A percentile compares a stretch with the other conserved stretches of the same genome.
phyloP scores from a whole-genome alignment of 108 stramenopile genomes.

The Nitzschia palea region DNA sequence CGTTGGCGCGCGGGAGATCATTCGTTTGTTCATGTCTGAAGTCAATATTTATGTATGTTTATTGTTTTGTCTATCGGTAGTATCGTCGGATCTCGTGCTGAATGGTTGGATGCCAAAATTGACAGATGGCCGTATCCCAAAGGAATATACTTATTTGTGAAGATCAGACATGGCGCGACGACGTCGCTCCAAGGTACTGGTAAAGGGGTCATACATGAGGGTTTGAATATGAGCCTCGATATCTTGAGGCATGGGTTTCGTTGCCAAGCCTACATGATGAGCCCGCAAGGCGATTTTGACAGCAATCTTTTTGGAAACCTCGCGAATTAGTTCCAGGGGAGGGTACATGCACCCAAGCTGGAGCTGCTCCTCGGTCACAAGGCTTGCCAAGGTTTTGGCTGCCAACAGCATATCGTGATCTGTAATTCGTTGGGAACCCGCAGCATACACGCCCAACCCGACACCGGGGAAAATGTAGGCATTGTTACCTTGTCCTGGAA shows the following conservation, averaged over 20 bases:
- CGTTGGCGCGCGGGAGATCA: too few species aligned
- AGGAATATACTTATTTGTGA: too few species aligned
- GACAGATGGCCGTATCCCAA: too few species aligned
- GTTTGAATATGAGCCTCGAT: not conserved
- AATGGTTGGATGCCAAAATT: too few species aligned
- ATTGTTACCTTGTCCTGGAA: constrained; percentile 88
- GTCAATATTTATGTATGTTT: too few species aligned
- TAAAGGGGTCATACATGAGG: constrained; percentile 8
- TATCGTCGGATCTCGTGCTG: too few species aligned
- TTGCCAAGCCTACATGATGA: constrained; percentile 10
- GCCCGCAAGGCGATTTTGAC: constrained; percentile 4
- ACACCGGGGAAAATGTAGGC: constrained; percentile 36
- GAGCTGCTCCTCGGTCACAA: constrained; percentile 5
- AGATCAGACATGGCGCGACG: too few species aligned
- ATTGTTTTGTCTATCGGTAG: too few species aligned
- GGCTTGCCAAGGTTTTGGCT: not conserved
- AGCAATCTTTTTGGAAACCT: constrained; percentile 6
- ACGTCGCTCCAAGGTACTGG: not conserved
- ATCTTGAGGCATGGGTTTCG: constrained; percentile 11
- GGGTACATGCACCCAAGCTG: constrained; percentile 14
- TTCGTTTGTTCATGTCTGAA: too few species aligned
- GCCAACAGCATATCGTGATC: constrained; percentile 10
- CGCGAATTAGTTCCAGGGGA: constrained; percentile 8
- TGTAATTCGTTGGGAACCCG: constrained; percentile 9
- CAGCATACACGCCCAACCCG: constrained; percentile 12